Conservation (phyloP, 73 alveolate species). For the Effrenium voratum region DNA sequence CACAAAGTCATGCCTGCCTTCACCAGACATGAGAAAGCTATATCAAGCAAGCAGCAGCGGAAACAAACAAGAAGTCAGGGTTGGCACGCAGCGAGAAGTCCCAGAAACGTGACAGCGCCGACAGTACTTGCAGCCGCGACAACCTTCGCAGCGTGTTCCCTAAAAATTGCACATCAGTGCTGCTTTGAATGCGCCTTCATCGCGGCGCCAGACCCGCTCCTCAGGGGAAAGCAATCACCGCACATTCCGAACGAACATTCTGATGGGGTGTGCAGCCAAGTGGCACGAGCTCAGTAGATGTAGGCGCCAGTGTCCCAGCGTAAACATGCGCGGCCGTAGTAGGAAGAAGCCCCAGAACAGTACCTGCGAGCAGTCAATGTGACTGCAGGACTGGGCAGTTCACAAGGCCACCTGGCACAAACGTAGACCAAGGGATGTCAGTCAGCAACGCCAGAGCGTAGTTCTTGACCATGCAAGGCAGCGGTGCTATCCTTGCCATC, state of each 20-base stretch:
- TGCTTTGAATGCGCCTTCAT: constrained; percentile 42
- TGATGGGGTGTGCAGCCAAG: background rate
- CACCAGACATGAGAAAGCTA: background rate
- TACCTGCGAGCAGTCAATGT: constrained; percentile 12
- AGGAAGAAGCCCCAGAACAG: constrained; percentile 66
- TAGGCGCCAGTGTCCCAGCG: constrained; percentile 90
- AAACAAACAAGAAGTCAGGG: no score
- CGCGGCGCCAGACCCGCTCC: constrained; percentile 92
- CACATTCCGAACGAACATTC: background rate
- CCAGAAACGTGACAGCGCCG: constrained; percentile 56
- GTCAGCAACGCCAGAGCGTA: constrained; percentile 67
- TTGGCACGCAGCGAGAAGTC: constrained; percentile 81
- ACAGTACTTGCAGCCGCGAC: constrained; percentile 81
- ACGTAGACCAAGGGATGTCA: constrained; percentile 80
- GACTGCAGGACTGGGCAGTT: background rate
- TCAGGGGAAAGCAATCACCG: background rate
- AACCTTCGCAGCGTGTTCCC: background rate
- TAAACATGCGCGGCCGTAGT: constrained; percentile 88
- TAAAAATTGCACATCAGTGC: no score
- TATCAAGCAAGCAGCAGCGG: no score
- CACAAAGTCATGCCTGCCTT: background rate
- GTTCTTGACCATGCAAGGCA: constrained; percentile 88
- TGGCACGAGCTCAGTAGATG: constrained; percentile 67
- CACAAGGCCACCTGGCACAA: constrained; percentile 57
- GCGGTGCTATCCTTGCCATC: constrained; percentile 63